A percentile compares a stretch with the other conserved stretches of the same genome.
Evolutionary conservation across 148 eudicot species (phyloP).

Genomic region (Rhododendron williamsianum): DNA sequence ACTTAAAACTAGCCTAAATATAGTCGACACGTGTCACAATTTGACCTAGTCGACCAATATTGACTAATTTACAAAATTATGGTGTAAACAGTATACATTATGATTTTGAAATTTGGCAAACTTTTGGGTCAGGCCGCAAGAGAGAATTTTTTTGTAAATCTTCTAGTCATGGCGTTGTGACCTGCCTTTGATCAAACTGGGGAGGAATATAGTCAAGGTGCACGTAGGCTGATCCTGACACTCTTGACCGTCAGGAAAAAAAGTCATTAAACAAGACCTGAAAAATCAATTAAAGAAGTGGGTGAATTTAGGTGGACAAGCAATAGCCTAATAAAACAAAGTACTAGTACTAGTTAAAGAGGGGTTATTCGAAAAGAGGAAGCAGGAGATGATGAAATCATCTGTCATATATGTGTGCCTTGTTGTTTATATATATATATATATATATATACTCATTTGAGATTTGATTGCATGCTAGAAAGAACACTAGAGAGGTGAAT

Average conservation of each 20-base stretch:
- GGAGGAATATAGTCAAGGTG: too few species aligned
- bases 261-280: neutral
- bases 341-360: too few species aligned
- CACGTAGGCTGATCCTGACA: neutral
- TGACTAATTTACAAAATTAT: too few species aligned
- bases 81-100: too few species aligned
- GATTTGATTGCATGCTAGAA: constrained; percentile 1
- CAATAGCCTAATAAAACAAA: neutral
- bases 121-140: too few species aligned
- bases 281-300: neutral
- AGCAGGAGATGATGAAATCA: constrained; percentile 2
- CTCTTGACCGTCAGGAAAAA: neutral
- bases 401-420: neutral
- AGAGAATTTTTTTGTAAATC: too few species aligned
- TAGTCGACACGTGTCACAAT: too few species aligned
- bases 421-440: neutral
- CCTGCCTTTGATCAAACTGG: fast-evolving
- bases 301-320: neutral
- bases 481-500: neutral
- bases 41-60: too few species aligned
- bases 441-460: neutral
- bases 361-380: neutral
- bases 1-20: too few species aligned
- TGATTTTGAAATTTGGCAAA: too few species aligned
- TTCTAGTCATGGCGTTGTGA: fast-evolving